A percentile compares a stretch with the other conserved stretches of the same genome.
Evolutionary conservation across 2,329 filamentous ascomycete genomes (phyloP).

Genomic region (Arachnopeziza araneosa): DNA sequence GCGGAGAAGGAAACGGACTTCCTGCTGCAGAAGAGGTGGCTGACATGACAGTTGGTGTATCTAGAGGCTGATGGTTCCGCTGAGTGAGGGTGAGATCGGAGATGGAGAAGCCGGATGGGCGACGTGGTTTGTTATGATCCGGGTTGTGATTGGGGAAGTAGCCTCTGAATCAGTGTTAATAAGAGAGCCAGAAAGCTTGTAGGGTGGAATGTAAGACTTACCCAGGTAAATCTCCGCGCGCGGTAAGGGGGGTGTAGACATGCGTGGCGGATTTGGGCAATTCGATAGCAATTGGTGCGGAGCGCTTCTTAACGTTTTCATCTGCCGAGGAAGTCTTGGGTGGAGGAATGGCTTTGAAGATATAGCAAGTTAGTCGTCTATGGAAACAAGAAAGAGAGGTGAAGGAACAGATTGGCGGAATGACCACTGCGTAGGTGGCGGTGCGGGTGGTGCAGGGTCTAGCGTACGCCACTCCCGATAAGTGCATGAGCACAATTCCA

Average conservation of each 20-base stretch:
- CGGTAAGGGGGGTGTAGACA: slow-evolving; percentile 42
- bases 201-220: slow-evolving; percentile 38
- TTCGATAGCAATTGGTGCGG: slow-evolving; percentile 47
- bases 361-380: not conserved
- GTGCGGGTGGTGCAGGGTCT: slow-evolving; percentile 7
- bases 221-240: slow-evolving; percentile 53
- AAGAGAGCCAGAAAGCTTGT: not conserved
- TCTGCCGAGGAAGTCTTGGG: not conserved
- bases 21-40: not conserved
- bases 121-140: not conserved
- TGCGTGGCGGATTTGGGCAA: slow-evolving; percentile 34
- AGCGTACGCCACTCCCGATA: slow-evolving; percentile 15
- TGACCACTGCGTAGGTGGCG: slow-evolving; percentile 7
- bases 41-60: slow-evolving; percentile 11
- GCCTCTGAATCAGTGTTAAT: slow-evolving; percentile 36
- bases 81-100: slow-evolving; percentile 19
- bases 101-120: not conserved
- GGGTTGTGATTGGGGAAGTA: slow-evolving; percentile 59
- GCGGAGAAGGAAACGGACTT: slow-evolving; percentile 32
- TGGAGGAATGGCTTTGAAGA: not conserved
- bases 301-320: slow-evolving; percentile 25
- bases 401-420: not conserved
- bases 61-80: slow-evolving; percentile 1
- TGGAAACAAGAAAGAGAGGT: not conserved
- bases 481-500: not conserved